A percentile compares a stretch with the other conserved stretches of the same genome.
phyloP scores from a whole-genome alignment of 257 asterid genomes.

The Solanum chilense region DNA sequence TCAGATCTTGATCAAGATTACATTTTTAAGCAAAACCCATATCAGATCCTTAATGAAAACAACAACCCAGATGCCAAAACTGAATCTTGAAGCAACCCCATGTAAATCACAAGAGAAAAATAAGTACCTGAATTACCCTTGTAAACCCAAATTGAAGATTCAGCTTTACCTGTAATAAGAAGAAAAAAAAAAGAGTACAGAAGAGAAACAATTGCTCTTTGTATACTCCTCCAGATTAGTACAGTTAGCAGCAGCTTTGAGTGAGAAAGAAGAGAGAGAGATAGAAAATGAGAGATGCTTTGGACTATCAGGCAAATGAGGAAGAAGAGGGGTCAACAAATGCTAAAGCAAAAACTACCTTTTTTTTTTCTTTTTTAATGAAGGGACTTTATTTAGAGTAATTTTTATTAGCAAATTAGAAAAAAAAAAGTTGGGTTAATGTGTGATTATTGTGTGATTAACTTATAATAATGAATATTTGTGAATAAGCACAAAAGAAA shows the following conservation, averaged over 20 bases:
- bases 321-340: background rate
- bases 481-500: background rate
- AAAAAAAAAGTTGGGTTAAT: background rate
- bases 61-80: background rate
- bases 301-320: background rate
- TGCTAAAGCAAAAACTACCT: background rate
- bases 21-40: background rate
- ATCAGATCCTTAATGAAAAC: constrained; percentile 5
- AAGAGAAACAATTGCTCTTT: background rate
- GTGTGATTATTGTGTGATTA: background rate
- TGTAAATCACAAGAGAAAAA: background rate
- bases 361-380: background rate
- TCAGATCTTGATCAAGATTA: constrained; percentile 10
- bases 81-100: background rate
- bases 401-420: background rate
- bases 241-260: background rate
- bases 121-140: background rate
- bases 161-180: background rate
- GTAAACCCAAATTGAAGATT: background rate
- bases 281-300: background rate
- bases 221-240: background rate
- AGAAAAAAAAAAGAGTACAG: background rate
- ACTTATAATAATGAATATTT: background rate
- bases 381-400: background rate
- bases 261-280: background rate